Evolutionary conservation across 495 filamentous ascomycete genomes (phyloP).

Genomic region (Neurospora sp.): DNA sequence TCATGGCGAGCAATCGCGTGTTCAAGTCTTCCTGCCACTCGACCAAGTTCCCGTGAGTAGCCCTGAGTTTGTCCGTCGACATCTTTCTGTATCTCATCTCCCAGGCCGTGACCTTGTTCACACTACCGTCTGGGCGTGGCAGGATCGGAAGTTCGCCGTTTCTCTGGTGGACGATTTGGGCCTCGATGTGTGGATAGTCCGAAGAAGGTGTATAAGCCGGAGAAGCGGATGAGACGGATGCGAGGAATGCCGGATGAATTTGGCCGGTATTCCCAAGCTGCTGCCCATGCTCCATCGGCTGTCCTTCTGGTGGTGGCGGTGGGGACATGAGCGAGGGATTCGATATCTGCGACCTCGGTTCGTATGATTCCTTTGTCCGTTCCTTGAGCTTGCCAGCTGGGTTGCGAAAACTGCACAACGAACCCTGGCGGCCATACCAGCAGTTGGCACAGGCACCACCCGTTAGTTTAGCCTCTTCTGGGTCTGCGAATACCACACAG

Average conservation of each 20-base stretch:
- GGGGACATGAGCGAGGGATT: background rate
- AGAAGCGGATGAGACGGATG: background rate
- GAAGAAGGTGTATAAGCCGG: background rate
- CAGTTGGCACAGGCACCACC: conserved; percentile 16
- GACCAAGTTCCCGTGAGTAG: conserved; percentile 4
- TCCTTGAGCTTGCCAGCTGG: background rate
- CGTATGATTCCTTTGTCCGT: background rate
- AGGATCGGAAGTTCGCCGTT: background rate
- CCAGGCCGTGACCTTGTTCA: conserved; percentile 6
- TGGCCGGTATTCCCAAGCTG: background rate
- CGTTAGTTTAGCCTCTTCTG: background rate
- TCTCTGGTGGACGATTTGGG: background rate
- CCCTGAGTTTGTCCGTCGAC: background rate
- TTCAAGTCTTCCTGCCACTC: conserved; percentile 13
- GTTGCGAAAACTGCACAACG: conserved; percentile 7
- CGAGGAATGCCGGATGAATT: background rate
- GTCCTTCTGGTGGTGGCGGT: background rate
- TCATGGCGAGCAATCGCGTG: conserved; percentile 12
- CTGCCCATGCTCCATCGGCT: background rate
- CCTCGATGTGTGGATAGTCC: background rate
- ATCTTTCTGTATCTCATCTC: conserved; percentile 10
- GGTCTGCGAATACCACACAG: conserved; percentile 8
- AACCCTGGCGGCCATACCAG: conserved; percentile 15
- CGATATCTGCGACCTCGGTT: background rate
- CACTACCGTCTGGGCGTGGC: background rate